Evolutionary conservation across 345 rosid genomes (phyloP).

Genomic region (Limnanthes douglasii): DNA sequence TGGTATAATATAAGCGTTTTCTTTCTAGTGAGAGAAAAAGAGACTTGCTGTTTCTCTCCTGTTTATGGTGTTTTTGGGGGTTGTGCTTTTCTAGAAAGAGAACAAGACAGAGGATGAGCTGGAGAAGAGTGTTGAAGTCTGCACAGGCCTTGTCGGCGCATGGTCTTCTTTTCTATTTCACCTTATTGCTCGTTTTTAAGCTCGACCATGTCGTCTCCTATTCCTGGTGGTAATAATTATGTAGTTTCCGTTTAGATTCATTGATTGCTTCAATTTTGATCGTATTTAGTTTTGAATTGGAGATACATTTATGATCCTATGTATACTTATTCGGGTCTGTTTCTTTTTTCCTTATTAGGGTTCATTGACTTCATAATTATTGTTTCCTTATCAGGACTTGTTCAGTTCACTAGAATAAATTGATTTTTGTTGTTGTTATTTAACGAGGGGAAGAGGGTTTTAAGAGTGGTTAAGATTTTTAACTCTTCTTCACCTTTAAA

Average conservation of each 20-base stretch:
- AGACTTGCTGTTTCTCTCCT: no score
- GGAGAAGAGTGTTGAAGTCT: slow-evolving; percentile 84
- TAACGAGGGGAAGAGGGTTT: no score
- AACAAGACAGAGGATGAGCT: slow-evolving; percentile 32
- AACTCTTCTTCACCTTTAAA: no score
- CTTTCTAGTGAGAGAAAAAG: no score
- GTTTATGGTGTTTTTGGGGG: no score
- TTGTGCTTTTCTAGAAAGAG: no score
- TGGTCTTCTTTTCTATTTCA: slow-evolving; percentile 49
- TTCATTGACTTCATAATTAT: neutral
- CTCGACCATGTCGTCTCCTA: slow-evolving; percentile 33
- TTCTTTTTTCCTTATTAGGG: neutral
- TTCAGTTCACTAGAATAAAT: no score
- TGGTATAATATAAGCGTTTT: no score
- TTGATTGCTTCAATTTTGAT: slow-evolving; percentile 4
- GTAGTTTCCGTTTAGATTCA: neutral
- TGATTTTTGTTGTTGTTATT: no score
- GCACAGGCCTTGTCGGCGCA: slow-evolving; percentile 78
- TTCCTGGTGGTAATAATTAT: slow-evolving; percentile 74
- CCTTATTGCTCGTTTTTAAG: slow-evolving; percentile 63
- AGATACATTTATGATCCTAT: neutral
- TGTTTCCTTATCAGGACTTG: neutral
- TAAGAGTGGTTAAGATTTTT: no score
- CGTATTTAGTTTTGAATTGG: slow-evolving; percentile 1
- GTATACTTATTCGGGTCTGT: slow-evolving; percentile 1